Evolutionary conservation across 2,329 filamentous ascomycete species (phyloP), one percentile per base, ranked within the genome.

Genomic region (Talaromyces verruculosus): DNA sequence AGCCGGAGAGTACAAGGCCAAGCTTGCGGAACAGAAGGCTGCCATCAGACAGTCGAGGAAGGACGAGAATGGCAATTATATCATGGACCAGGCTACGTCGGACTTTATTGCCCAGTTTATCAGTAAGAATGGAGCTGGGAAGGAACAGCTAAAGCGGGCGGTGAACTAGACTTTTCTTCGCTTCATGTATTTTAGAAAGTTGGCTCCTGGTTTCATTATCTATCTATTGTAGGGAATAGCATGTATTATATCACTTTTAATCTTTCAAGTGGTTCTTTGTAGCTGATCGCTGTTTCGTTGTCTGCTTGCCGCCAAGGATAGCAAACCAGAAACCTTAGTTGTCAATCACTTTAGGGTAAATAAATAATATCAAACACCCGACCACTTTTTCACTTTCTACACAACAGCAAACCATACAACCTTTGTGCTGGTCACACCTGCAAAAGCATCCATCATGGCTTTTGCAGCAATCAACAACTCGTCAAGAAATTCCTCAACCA

Each of bases 1-100:
- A 11, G 70, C 79, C 69, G 79, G 81, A 65, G 80, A 84, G 70
- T 71, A 79, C 66, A 67, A 72, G 59, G 74, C 72, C n/a, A 72
- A 75, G 67, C 73, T 77, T 65, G 70, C 73, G 63, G 75, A 77
- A 65, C 76, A 78, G 70, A 77, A 72, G 67, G 67, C 68, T 59
- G 76, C 77, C 67, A 76, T 76, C 63, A 72, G 72, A 60, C 73
- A 78, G 66, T 73, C 68, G 6, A 72, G 66, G 39, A 71, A 73
- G 63, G 78, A 80, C 65, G 74, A 76, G 58, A 72, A 78, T 64
- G 78, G 78, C 5, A 79, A 79, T 65, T 68, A 73, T 63, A 72
- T 72, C 63, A 72, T 80, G 69, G 71, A 75, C 51, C 53, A 70
- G 47, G 67, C 73, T 57, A 79, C 79, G 11, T 67, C 65, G 47